phyloP scores from a whole-genome alignment of 78 protist species.

The Dictyostelium intermedium region DNA sequence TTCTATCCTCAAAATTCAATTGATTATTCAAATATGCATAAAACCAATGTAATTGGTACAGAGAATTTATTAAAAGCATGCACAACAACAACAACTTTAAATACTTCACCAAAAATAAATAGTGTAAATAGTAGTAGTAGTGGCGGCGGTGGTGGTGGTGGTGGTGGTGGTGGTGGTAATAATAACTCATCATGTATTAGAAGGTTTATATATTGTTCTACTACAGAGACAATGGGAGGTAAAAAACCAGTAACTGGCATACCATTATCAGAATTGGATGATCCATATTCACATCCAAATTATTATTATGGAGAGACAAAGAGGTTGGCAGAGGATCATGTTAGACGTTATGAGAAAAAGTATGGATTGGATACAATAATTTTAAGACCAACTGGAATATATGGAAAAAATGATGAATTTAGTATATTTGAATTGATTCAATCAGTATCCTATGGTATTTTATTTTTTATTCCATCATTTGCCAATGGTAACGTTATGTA shows the following conservation, averaged over 20 bases:
- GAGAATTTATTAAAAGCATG: constrained; percentile 51
- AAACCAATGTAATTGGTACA: constrained; percentile 56
- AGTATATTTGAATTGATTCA: constrained; percentile 43
- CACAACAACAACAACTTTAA: neutral
- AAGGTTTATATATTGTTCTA: constrained; percentile 57
- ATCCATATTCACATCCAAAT: neutral
- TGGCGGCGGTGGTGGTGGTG: neutral
- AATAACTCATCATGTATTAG: neutral
- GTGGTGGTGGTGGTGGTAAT: neutral
- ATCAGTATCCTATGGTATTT: constrained; percentile 27
- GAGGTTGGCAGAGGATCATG: constrained; percentile 23
- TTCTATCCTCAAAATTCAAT: constrained; percentile 32
- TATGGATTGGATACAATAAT: constrained; percentile 25
- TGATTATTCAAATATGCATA: neutral
- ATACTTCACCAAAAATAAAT: neutral
- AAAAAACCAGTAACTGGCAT: neutral
- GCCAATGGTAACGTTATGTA: constrained; percentile 45
- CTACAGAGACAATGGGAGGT: constrained; percentile 67
- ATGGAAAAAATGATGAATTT: constrained; percentile 35
- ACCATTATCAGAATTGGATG: neutral
- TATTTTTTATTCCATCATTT: constrained; percentile 50
- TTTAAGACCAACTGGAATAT: constrained; percentile 43
- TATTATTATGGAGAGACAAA: constrained; percentile 59
- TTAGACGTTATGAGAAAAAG: neutral
- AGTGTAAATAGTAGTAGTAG: neutral